Evolutionary conservation across 306 rosid species (phyloP), one percentile per base, ranked within the genome.

Genomic region (Benincasa hispida): DNA sequence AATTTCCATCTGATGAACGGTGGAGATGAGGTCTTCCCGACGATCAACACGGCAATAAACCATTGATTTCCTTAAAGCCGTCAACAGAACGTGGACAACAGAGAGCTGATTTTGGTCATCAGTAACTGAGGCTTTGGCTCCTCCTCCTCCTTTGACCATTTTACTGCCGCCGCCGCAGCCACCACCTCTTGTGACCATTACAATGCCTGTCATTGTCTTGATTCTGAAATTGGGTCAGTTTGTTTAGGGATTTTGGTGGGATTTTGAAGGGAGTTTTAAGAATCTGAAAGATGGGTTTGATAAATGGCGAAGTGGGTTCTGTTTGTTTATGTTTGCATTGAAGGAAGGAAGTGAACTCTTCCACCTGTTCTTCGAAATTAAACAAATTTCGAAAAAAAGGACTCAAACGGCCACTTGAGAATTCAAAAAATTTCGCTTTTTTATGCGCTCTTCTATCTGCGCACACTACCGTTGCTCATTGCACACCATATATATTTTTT

Each of bases 51-150:
- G 86, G 79, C 97, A 95, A 15, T 96, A 81, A 32, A 92, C 97
- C 99, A 92, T 88, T 0, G 99, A 95, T 79, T 92, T 95, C 77
- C 98, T 90, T 8, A 90, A 76, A 11, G 97, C 97, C 3, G 92
- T 84, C 28, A 92, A 17, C 12, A 95, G 79, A 6, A 87, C 55
- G 4, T 90, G 88, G 15, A 83, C 87, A 13, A 92, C 21, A 2
- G 95, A 91, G 19, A 88, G 81, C 80, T 92, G 91, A 83, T 77
- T 87, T 69, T 84, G 91, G 68, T 93, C 96, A 50, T 87, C 89
- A 2, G 72, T 87, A 8, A 79, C 78, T 8, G 81, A 45, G 0
- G 70, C 73, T 74, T 70, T 75, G 13, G 74, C 17, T 50, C 87
- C 81, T 83, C 79, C 88, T 32, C 53, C 65, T 0, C 67, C 42